Base-by-base conservation (phyloP, 768 basidiomycete genomes). In the Boletus subcaerulescens region DNA sequence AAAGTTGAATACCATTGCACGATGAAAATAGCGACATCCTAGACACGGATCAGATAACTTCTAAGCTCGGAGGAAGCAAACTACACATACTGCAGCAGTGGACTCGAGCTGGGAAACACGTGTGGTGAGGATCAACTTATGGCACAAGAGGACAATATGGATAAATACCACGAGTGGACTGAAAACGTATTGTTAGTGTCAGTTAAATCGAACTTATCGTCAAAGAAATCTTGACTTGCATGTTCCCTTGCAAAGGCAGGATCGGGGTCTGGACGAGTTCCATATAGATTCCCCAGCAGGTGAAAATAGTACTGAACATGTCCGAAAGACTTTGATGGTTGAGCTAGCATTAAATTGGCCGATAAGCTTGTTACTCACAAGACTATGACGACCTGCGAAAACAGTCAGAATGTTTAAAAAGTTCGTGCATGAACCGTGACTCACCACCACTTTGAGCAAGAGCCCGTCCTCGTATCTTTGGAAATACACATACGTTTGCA, bases 151-250 rank as follows among this genome's bases (percentile, higher is more conserved):
- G 24, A 1, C 7, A 1, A 9, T 2, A 38, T 17, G n/a, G 3
- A 43, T 41, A 50, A 13, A 44, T 45, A 61, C 60, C 48, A 62
- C 55, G 17, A 61, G 11, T 11, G 60, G 56, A 48, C 60, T 62
- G 32, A 11, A 40, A 38, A 3, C 10, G 13, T 18, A 17, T 20
- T 0, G 14, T 33, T 46, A 31, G 24, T 10, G 14, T 48, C 33
- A 32, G 14, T 36, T 4, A 2, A 39, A 40, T 26, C 7, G 39
- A 49, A 18, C 22, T 7, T 15, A 20, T 15, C 14, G 12, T 20
- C 31, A 46, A 29, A 32, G 26, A 15, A 47, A 38, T 3, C 18
- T 35, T 1, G 3, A 32, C 60, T 38, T 39, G 22, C 59, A 60
- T 12, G 10, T 61, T 56, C 22, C 59, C 48, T 36, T 39, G 35